phyloP scores from a whole-genome alignment of 2,329 filamentous ascomycete genomes.

The Diplodia mutila region DNA sequence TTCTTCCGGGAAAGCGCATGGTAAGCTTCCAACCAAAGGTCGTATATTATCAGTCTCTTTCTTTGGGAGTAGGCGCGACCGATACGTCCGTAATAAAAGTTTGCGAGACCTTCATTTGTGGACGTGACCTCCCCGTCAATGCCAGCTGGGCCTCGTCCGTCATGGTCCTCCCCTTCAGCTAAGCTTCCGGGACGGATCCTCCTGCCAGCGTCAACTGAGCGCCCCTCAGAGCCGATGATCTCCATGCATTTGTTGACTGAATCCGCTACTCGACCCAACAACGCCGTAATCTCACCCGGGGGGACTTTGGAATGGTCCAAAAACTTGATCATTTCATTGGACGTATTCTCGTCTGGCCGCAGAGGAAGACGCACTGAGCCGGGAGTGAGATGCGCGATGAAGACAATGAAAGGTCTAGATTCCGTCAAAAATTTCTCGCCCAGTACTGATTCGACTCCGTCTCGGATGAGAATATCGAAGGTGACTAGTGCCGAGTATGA shows the following conservation, averaged over 20 bases:
- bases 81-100: conserved; percentile 36
- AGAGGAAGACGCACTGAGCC: background rate
- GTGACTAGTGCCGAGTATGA: conserved; percentile 36
- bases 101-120: conserved; percentile 31
- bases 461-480: conserved; percentile 36
- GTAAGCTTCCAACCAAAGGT: conserved; percentile 28
- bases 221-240: background rate
- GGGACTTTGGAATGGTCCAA: background rate
- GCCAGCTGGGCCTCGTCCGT: background rate
- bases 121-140: background rate
- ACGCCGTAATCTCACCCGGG: background rate
- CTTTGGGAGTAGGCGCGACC: conserved; percentile 30
- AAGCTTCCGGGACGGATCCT: background rate
- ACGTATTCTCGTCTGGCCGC: background rate
- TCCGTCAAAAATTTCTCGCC: conserved; percentile 31
- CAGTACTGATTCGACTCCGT: conserved; percentile 27
- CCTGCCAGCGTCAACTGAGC: background rate
- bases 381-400: conserved; percentile 30
- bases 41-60: conserved; percentile 30
- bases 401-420: conserved; percentile 35
- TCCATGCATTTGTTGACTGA: background rate
- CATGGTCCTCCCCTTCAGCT: background rate
- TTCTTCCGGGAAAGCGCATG: background rate
- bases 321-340: background rate
- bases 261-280: background rate